These are phyloP conservation scores for Neoboletus magnificus DNA, from an alignment of 768 basidiomycete genomes.

Conservation along the genomic window DNA sequence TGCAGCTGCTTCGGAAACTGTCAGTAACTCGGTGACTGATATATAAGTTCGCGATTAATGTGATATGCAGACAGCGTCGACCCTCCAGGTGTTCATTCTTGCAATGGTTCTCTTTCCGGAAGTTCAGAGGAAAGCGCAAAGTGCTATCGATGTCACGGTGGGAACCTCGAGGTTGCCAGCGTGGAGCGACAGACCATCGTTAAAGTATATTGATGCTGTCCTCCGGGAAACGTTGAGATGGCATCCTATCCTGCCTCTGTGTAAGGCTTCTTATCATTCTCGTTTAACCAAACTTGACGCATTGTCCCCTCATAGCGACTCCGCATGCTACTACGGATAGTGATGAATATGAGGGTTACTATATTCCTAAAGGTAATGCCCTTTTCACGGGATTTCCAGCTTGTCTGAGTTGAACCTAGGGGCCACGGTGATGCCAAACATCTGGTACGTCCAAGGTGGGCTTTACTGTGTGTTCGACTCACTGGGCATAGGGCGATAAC, in stretches of 20 bases:
- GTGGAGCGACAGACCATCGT: conserved; percentile 20
- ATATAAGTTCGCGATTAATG: background rate
- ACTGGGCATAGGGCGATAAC: conserved; percentile 29
- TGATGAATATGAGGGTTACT: conserved; percentile 25
- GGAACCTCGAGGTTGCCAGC: conserved; percentile 26
- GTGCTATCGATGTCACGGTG: conserved; percentile 27
- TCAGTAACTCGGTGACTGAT: background rate
- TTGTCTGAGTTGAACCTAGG: conserved; percentile 12
- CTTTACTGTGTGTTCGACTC: background rate
- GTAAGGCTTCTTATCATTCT: conserved; percentile 8
- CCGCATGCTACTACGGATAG: conserved; percentile 20
- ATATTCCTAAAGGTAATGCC: conserved; percentile 25
- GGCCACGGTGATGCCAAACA: conserved; percentile 24
- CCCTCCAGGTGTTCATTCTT: conserved; percentile 31
- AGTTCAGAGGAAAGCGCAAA: conserved; percentile 27
- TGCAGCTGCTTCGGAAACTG: conserved; percentile 20
- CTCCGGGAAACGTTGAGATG: conserved; percentile 30
- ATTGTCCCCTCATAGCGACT: conserved; percentile 2
- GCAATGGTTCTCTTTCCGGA: conserved; percentile 35
- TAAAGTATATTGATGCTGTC: conserved; percentile 29
- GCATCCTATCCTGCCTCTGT: conserved; percentile 22
- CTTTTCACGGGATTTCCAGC: background rate
- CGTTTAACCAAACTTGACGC: background rate
- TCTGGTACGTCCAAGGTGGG: conserved; percentile 21
- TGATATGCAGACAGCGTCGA: conserved; percentile 20